Conservation (phyloP, 495 filamentous ascomycete species). For the Xylaria palmicola region DNA sequence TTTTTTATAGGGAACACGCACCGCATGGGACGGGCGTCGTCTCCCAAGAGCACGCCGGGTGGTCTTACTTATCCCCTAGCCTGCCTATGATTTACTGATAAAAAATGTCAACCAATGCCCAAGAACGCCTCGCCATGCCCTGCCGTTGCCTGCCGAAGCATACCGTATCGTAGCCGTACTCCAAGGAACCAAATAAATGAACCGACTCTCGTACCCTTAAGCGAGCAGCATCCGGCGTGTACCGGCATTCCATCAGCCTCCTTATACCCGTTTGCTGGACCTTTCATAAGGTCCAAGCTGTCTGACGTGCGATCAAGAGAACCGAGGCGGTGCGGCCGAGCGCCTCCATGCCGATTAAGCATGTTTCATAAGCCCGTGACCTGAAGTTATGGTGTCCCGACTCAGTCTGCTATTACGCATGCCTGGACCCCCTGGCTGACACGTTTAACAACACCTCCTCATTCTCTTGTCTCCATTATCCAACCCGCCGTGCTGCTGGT, state of each 20-base stretch:
- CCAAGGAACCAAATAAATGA: constrained; percentile 1
- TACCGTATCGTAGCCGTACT: not conserved
- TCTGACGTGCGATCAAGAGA: not conserved
- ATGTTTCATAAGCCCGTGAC: not conserved
- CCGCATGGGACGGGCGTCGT: not conserved
- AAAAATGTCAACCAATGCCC: not conserved
- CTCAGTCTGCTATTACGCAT: not conserved
- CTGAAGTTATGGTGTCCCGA: not conserved
- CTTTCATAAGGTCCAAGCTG: not conserved
- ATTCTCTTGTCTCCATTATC: constrained; percentile 31
- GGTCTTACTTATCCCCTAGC: constrained; percentile 1
- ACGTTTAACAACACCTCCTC: constrained; percentile 50
- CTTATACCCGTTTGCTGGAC: not conserved
- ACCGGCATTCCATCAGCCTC: not conserved
- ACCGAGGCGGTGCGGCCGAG: not conserved
- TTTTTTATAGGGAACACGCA: not conserved
- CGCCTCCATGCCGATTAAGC: not conserved
- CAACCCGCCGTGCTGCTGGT: constrained; percentile 29
- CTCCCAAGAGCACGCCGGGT: not conserved
- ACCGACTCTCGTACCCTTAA: not conserved
- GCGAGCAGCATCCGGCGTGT: not conserved
- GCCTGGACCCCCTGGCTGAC: not conserved
- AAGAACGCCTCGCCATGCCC: constrained; percentile 8
- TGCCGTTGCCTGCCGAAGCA: not conserved
- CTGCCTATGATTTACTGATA: not conserved